Percentiles rank a stretch among this genome's conserved stretches.
Conservation (phyloP, 495 filamentous ascomycete genomes). For the Penicillium robsamsonii region DNA sequence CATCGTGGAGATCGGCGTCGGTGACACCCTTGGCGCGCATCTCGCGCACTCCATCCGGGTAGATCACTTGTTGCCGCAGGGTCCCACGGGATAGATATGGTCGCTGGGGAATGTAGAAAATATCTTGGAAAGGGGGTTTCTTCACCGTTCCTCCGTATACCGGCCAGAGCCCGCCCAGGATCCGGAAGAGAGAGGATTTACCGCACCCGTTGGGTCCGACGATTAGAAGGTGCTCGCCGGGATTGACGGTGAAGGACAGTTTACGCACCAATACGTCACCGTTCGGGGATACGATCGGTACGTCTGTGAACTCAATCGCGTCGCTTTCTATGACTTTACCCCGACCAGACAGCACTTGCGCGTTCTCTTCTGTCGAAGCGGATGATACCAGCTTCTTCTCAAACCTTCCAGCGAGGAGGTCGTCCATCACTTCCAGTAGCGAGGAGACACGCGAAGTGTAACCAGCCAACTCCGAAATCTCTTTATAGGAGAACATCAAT, state of each 20-base stretch:
- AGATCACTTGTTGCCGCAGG: constrained; percentile 92
- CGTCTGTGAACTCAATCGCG: constrained; percentile 82
- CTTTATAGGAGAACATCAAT: constrained; percentile 97
- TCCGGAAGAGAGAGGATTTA: constrained; percentile 92
- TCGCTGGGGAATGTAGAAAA: constrained; percentile 97
- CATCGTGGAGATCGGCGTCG: constrained; percentile 73
- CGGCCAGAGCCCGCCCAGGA: constrained; percentile 96
- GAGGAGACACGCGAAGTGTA: constrained; percentile 89
- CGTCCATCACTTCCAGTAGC: constrained; percentile 90
- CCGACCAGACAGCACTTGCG: constrained; percentile 73
- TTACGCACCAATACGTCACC: constrained; percentile 84
- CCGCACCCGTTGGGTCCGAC: constrained; percentile 97
- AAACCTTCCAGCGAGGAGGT: constrained; percentile 82
- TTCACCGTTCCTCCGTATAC: constrained; percentile 92
- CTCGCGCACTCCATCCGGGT: constrained; percentile 83
- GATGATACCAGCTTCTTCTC: constrained; percentile 95
- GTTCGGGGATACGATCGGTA: constrained; percentile 97
- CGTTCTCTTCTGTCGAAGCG: constrained; percentile 72
- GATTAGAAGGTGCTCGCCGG: constrained; percentile 87
- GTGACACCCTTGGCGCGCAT: constrained; percentile 84
- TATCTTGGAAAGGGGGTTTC: constrained; percentile 83
- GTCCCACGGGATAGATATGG: constrained; percentile 88
- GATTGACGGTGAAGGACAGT: constrained; percentile 81
- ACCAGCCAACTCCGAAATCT: constrained; percentile 92
- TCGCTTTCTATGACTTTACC: constrained; percentile 73